These are phyloP conservation scores for Ettlia oleoabundans DNA, from an alignment of 139 green algal genomes.

Conservation along the genomic window DNA sequence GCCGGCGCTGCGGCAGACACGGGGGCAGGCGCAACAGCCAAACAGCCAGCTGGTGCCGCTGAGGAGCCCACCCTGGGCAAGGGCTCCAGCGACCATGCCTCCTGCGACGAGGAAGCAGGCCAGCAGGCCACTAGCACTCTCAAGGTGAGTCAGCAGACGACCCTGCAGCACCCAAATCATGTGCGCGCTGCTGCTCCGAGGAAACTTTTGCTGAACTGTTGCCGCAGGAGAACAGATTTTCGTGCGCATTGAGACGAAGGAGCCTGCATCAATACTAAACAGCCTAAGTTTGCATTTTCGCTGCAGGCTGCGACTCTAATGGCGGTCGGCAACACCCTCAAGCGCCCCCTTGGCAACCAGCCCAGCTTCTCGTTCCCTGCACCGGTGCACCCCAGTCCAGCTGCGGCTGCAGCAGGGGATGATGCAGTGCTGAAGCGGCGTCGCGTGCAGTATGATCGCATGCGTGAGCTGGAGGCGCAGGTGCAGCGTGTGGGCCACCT, in stretches of 20 bases:
- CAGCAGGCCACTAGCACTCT: constrained; percentile 32
- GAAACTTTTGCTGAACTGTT: no score
- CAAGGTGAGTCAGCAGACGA: background rate
- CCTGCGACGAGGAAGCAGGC: constrained; percentile 10
- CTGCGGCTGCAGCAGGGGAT: background rate
- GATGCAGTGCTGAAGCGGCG: constrained; percentile 11
- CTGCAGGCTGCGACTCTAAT: no score
- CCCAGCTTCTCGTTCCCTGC: constrained; percentile 24
- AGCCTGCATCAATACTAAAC: no score
- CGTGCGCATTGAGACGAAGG: no score
- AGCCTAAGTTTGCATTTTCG: no score
- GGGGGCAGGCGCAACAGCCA: background rate
- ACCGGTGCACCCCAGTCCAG: background rate
- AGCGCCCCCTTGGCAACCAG: background rate
- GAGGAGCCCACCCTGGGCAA: constrained; percentile 19
- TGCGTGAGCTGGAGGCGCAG: constrained; percentile 34
- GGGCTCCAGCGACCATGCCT: constrained; percentile 9
- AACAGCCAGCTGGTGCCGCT: background rate
- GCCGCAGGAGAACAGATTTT: no score
- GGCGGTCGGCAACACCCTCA: no score
- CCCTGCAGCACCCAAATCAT: background rate
- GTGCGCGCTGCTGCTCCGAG: constrained; percentile 12
- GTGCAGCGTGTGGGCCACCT: constrained; percentile 4
- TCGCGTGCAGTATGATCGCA: constrained; percentile 25
- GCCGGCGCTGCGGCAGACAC: background rate